Base-by-base conservation (phyloP, 306 rosid species). In the Morella rubra region DNA sequence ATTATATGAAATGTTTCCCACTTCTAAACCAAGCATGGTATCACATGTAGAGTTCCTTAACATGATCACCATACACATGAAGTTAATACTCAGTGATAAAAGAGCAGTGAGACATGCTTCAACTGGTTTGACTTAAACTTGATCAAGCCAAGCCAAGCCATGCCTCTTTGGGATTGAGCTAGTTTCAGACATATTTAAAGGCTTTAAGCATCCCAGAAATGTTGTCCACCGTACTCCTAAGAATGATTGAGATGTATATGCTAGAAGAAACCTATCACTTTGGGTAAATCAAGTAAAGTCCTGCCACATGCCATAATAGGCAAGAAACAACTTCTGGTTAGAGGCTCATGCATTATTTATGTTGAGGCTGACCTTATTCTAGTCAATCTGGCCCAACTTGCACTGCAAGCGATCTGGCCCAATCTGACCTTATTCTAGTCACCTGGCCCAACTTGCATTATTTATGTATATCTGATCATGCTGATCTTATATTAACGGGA, bases 321-420 rank as follows among this genome's bases (percentile, higher is more conserved):
- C 24, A 15, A 65, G 24, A 65, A 65, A 65, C 4, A 18, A 41
- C 13, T 47, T 65, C 24, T 41, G 24, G 46, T 41, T 41, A 65
- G 70, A 16, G 47, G 22, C 16, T 64, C 9, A 3, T 41, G 2
- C 19, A 37, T 37, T 16, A 19, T 3, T 7, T 40, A 1, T 15
- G 70, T 41, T 41, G 24, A 64, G 70, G 45, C 70, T 64, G 70
- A 64, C 44, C 24, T 64, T 37, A 64, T 41, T 41, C 70, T 65
- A 2, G 69, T 64, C 10, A 40, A 64, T 14, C 11, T 40, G 8
- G 18, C n/a, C 44, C 3, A 27, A 61, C 68, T 61, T 32, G 19
- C 5, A 0, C 68, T 1, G 37, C 37, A 32, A 32, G 3, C 3
- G 3, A 32, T 32, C 3, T 32, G 37, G 37, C 3, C 37, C 37